These are phyloP conservation scores for Mesembryanthemum crystallinum DNA, from an alignment of 148 eudicot species.

Conservation along the genomic window DNA sequence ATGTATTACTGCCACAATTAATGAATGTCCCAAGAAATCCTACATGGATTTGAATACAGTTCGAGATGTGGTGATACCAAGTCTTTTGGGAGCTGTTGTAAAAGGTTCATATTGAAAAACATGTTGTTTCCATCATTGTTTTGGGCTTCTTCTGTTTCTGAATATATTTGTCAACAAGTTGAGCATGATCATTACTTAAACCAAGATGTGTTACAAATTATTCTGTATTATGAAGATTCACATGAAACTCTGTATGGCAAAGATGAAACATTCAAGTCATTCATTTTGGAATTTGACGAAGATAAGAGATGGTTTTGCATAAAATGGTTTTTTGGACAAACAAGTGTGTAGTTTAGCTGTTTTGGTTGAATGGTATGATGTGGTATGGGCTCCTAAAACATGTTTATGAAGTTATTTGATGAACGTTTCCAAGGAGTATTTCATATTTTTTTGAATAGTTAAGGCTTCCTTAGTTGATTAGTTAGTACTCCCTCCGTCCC, in stretches of 20 bases:
- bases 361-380: not conserved
- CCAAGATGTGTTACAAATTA: not conserved
- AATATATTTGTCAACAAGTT: not conserved
- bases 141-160: not conserved
- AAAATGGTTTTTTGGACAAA: not conserved
- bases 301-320: too few relatives aligned
- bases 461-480: not conserved
- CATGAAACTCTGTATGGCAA: not conserved
- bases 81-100: slow-evolving; percentile 56
- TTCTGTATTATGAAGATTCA: not conserved
- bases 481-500: not conserved
- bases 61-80: slow-evolving; percentile 58
- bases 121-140: not conserved
- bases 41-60: slow-evolving; percentile 38
- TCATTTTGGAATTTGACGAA: too few relatives aligned
- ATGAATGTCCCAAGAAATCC: slow-evolving; percentile 37
- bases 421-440: too few relatives aligned
- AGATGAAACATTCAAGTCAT: not conserved
- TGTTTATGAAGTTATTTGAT: not conserved
- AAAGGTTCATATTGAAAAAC: slow-evolving; percentile 47
- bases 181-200: not conserved
- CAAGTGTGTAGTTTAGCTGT: too few relatives aligned
- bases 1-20: slow-evolving; percentile 56
- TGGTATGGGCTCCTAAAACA: not conserved
- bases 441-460: too few relatives aligned